Conservation (phyloP, 2,329 filamentous ascomycete genomes). For the Epicoccum nigrum region DNA sequence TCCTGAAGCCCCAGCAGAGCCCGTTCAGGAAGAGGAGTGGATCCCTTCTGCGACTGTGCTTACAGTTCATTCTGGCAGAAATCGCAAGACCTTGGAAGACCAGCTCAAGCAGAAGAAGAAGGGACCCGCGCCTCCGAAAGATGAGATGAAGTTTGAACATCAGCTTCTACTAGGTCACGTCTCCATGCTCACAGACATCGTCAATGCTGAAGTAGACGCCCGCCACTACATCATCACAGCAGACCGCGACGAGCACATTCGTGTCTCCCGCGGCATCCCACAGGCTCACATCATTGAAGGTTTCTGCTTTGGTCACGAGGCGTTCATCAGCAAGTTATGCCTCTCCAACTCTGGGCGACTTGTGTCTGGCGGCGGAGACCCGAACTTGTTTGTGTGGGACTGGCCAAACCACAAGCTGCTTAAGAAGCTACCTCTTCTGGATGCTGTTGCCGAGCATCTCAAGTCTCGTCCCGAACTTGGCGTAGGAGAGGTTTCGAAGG, state of each 20-base stretch:
- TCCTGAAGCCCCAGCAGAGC: constrained; percentile 24
- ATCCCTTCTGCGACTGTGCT: constrained; percentile 61
- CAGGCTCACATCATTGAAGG: constrained; percentile 88
- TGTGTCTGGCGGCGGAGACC: constrained; percentile 86
- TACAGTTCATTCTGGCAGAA: constrained; percentile 68
- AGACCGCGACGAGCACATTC: constrained; percentile 83
- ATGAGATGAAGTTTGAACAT: constrained; percentile 69
- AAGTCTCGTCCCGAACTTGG: constrained; percentile 24
- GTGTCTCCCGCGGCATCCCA: constrained; percentile 78
- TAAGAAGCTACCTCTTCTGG: constrained; percentile 56
- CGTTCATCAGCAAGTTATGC: constrained; percentile 81
- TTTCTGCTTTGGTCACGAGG: constrained; percentile 85
- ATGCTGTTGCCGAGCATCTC: constrained; percentile 29
- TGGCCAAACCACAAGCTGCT: constrained; percentile 68
- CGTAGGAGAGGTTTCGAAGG: constrained; percentile 33
- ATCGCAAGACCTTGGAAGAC: constrained; percentile 62
- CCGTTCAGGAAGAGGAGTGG: constrained; percentile 47
- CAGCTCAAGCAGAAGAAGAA: constrained; percentile 57
- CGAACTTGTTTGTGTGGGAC: constrained; percentile 79
- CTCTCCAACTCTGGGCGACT: constrained; percentile 69
- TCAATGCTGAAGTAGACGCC: constrained; percentile 57
- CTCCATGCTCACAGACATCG: constrained; percentile 85
- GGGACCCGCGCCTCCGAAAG: constrained; percentile 54
- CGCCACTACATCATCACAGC: constrained; percentile 69
- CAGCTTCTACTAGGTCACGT: constrained; percentile 88